Conservation (phyloP, 805 yeast species). For the Saccharomyces paradoxus region DNA sequence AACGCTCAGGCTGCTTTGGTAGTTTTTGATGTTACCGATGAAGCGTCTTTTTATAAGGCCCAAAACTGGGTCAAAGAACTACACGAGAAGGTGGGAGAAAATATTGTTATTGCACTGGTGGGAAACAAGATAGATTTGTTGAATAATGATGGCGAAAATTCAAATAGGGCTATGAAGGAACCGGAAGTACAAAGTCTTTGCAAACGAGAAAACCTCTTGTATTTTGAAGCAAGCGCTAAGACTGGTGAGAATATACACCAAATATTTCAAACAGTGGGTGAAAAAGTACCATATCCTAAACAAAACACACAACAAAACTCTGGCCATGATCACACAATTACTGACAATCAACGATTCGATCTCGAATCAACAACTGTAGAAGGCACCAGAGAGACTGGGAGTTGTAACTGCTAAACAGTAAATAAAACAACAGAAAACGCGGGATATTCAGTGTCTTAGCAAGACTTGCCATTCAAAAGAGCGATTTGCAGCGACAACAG, state of each 20-base stretch:
- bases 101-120: slow-evolving; percentile 84
- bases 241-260: slow-evolving; percentile 83
- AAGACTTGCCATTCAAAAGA: not conserved
- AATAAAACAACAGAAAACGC: not conserved
- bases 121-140: slow-evolving; percentile 87
- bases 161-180: slow-evolving; percentile 57
- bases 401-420: slow-evolving; percentile 28
- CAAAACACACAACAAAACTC: slow-evolving; percentile 17
- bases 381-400: slow-evolving; percentile 25
- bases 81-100: slow-evolving; percentile 90
- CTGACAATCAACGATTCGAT: slow-evolving; percentile 29
- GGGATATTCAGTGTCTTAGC: not conserved
- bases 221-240: slow-evolving; percentile 93
- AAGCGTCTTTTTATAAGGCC: slow-evolving; percentile 89
- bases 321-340: slow-evolving; percentile 15
- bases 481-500: not conserved
- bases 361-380: slow-evolving; percentile 24
- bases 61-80: slow-evolving; percentile 97
- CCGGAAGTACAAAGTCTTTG: slow-evolving; percentile 86
- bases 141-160: slow-evolving; percentile 32
- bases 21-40: slow-evolving; percentile 91
- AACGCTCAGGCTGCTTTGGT: slow-evolving; percentile 96
- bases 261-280: slow-evolving; percentile 86
- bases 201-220: slow-evolving; percentile 80
- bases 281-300: slow-evolving; percentile 55